phyloP scores from a whole-genome alignment of 768 basidiomycete genomes.

The Lentinula edodes region DNA sequence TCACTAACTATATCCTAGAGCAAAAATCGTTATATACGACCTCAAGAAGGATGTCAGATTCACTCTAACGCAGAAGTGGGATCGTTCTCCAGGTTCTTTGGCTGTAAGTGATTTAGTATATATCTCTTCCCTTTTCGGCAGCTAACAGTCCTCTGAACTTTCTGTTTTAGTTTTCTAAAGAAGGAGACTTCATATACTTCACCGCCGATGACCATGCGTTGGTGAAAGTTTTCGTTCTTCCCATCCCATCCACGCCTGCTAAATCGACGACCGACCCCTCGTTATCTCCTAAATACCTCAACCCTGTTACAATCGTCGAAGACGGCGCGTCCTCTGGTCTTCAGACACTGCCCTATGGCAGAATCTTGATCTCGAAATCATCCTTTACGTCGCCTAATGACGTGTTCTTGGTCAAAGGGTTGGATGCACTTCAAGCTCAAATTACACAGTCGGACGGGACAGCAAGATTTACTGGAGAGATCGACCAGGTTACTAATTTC shows the following conservation, averaged over 20 bases:
- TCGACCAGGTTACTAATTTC: slow-evolving; percentile 62
- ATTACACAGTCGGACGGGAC: slow-evolving; percentile 26
- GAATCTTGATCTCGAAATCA: slow-evolving; percentile 67
- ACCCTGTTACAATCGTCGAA: slow-evolving; percentile 56
- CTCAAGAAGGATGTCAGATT: slow-evolving; percentile 59
- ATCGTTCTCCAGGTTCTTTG: slow-evolving; percentile 65
- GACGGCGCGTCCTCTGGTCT: slow-evolving; percentile 55
- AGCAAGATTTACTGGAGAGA: slow-evolving; percentile 24
- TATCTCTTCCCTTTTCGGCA: neutral
- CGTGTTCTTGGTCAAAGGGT: slow-evolving; percentile 54
- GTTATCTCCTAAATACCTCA: slow-evolving; percentile 38
- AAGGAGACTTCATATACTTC: slow-evolving; percentile 64
- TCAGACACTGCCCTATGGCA: slow-evolving; percentile 51
- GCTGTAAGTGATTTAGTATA: slow-evolving; percentile 37
- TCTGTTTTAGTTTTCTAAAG: slow-evolving; percentile 60
- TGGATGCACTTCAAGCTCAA: slow-evolving; percentile 37
- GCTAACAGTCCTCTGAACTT: neutral
- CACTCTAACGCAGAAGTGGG: slow-evolving; percentile 80
- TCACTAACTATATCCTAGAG: slow-evolving; percentile 30
- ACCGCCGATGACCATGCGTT: slow-evolving; percentile 76
- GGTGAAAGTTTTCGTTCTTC: slow-evolving; percentile 67
- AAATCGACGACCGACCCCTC: slow-evolving; percentile 48
- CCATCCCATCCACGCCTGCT: slow-evolving; percentile 57
- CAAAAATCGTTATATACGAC: slow-evolving; percentile 78
- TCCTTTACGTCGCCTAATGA: slow-evolving; percentile 80